phyloP scores from a whole-genome alignment of 805 yeast species.

The Teunomyces cretensis region DNA sequence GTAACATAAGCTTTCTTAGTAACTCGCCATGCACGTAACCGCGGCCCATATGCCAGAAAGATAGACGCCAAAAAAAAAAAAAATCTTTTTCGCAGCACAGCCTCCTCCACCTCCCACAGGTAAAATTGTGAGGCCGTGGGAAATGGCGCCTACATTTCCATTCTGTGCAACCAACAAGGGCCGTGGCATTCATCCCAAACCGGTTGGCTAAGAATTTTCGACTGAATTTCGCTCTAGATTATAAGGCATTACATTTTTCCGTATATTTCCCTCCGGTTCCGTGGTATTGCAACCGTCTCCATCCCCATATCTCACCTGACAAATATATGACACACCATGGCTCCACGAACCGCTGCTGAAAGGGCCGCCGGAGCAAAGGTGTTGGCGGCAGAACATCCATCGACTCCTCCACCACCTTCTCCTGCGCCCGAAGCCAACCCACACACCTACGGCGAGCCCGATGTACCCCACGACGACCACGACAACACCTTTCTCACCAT shows the following conservation, averaged over 20 bases:
- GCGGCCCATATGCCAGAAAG: not conserved
- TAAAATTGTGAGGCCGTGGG: not conserved
- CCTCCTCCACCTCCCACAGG: not conserved
- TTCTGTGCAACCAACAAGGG: not conserved
- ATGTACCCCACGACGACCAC: not conserved
- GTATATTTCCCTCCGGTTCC: too few relatives aligned
- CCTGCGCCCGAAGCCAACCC: conserved; percentile 7
- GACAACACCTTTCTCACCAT: not conserved
- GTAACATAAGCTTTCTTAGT: too few relatives aligned
- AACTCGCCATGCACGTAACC: not conserved
- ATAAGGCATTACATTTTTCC: not conserved
- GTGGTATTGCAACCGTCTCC: not conserved
- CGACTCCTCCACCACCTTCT: conserved; percentile 16
- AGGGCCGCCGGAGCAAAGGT: conserved; percentile 4
- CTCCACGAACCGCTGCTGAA: conserved; percentile 11
- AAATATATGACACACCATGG: conserved; percentile 7
- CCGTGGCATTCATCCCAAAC: not conserved
- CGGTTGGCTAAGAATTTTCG: not conserved
- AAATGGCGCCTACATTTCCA: not conserved
- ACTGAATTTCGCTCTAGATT: not conserved
- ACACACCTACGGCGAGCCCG: too few relatives aligned
- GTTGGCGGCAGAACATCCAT: conserved; percentile 2
- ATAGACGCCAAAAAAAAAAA: not conserved
- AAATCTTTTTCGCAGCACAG: conserved; percentile 1
- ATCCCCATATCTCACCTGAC: not conserved